These are phyloP conservation scores for Glutinoglossum americanum DNA, from an alignment of 495 filamentous ascomycete genomes.

Conservation along the genomic window DNA sequence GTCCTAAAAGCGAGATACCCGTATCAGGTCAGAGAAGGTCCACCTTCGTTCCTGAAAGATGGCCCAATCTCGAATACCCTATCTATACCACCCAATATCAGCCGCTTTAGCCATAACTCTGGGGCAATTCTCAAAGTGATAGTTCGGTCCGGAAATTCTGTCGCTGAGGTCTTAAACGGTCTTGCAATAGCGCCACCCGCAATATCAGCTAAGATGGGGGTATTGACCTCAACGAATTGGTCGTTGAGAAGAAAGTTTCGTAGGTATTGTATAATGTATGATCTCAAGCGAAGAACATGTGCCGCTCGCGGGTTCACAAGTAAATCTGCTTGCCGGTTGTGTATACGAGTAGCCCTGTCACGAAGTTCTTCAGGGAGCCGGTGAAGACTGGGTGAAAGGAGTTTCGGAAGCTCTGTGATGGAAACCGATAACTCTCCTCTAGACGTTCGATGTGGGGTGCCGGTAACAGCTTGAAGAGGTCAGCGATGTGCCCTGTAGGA, in stretches of 20 bases:
- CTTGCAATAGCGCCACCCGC: conserved; percentile 71
- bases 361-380: conserved; percentile 42
- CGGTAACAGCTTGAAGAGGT: conserved; percentile 33
- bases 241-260: conserved; percentile 48
- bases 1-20: background rate
- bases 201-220: conserved; percentile 56
- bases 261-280: conserved; percentile 49
- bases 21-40: background rate
- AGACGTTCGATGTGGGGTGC: conserved; percentile 45
- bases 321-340: conserved; percentile 61
- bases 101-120: conserved; percentile 83
- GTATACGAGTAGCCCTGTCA: conserved; percentile 41
- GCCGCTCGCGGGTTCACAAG: conserved; percentile 41
- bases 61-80: conserved; percentile 83
- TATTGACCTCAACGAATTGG: conserved; percentile 68
- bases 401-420: conserved; percentile 38
- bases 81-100: conserved; percentile 80
- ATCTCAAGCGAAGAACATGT: conserved; percentile 53
- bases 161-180: conserved; percentile 58
- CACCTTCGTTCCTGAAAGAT: conserved; percentile 84
- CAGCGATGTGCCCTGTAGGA: background rate
- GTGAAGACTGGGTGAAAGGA: conserved; percentile 59
- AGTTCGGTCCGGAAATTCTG: conserved; percentile 42
- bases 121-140: conserved; percentile 72
- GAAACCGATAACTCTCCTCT: conserved; percentile 60